These are phyloP conservation scores for Candida michaelii DNA, from an alignment of 805 yeast genomes.

Conservation along the genomic window DNA sequence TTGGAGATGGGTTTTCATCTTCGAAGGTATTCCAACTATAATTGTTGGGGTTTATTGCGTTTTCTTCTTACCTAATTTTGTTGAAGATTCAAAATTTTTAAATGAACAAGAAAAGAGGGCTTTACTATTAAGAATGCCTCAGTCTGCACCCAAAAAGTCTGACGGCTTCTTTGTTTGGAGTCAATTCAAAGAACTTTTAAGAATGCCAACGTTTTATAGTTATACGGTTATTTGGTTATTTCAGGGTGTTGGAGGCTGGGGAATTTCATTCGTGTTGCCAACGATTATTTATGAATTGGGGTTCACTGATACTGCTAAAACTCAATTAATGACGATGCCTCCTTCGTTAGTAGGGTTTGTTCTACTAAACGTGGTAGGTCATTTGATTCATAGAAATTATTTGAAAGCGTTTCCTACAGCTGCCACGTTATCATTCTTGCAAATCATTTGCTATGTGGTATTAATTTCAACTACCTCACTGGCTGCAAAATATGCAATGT, in stretches of 20 bases:
- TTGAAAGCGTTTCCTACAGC: slow-evolving; percentile 16
- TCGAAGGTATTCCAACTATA: slow-evolving; percentile 16
- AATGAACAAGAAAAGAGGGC: slow-evolving; percentile 12
- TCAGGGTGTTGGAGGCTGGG: slow-evolving; percentile 20
- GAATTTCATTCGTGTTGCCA: slow-evolving; percentile 20
- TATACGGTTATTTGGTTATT: slow-evolving; percentile 16
- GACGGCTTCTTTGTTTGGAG: slow-evolving; percentile 11
- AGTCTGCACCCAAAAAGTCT: slow-evolving; percentile 13
- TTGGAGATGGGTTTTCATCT: slow-evolving; percentile 17
- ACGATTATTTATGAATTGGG: slow-evolving; percentile 20
- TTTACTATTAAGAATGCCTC: slow-evolving; percentile 10
- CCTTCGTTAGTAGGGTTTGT: slow-evolving; percentile 17
- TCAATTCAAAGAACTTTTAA: slow-evolving; percentile 13
- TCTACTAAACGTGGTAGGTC: slow-evolving; percentile 13
- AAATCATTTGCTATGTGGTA: slow-evolving; percentile 16
- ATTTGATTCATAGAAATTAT: slow-evolving; percentile 12
- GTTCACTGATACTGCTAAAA: slow-evolving; percentile 19
- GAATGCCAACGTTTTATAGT: slow-evolving; percentile 15
- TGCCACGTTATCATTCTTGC: slow-evolving; percentile 13
- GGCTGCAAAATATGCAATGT: slow-evolving; percentile 15
- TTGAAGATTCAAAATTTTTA: slow-evolving; percentile 15
- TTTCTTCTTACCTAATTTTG: slow-evolving; percentile 15
- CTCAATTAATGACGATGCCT: slow-evolving; percentile 21
- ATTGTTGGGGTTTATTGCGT: slow-evolving; percentile 11
- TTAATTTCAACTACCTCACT: slow-evolving; percentile 9